phyloP scores from a whole-genome alignment of 2,329 filamentous ascomycete species.

The Pseudonectria foliicola region DNA sequence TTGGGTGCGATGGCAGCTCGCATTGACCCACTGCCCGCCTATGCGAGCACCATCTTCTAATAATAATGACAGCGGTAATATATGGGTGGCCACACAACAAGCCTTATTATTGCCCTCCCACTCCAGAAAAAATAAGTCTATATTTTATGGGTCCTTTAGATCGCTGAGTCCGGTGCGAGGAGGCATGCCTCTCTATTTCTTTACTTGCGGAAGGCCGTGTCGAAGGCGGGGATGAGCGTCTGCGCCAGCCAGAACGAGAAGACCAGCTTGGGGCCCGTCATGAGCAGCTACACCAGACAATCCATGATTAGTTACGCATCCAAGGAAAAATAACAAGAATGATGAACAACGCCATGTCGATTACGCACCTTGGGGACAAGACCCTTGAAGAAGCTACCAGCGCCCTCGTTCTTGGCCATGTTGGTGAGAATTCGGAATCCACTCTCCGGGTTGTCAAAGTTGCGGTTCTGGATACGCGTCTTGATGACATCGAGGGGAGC shows the following conservation, averaged over 20 bases:
- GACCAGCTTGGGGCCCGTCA: constrained; percentile 98
- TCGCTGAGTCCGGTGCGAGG: too few relatives aligned
- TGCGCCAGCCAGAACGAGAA: constrained; percentile 99
- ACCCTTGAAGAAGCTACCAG: constrained; percentile 92
- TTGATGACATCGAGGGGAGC: constrained; percentile 96
- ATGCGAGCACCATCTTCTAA: too few relatives aligned
- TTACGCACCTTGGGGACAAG: constrained; percentile 72
- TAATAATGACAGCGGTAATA: too few relatives aligned
- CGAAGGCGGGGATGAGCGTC: constrained; percentile 92
- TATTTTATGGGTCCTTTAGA: not conserved
- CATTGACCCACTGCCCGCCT: constrained; percentile 3
- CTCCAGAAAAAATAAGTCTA: not conserved
- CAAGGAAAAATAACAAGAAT: too few relatives aligned
- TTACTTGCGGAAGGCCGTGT: constrained; percentile 34
- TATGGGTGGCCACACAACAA: too few relatives aligned
- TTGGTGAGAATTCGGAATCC: constrained; percentile 86
- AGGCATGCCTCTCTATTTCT: constrained; percentile 1
- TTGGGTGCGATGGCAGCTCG: constrained; percentile 14
- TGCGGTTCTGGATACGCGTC: constrained; percentile 95
- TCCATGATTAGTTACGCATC: constrained; percentile 16
- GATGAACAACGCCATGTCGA: constrained; percentile 3
- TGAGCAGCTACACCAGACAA: constrained; percentile 58
- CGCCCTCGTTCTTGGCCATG: constrained; percentile 88
- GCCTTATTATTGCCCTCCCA: too few relatives aligned
- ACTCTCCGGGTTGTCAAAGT: constrained; percentile 96